Base-by-base conservation (phyloP, 2,329 filamentous ascomycete species). In the Sclerotinia spermophila region DNA sequence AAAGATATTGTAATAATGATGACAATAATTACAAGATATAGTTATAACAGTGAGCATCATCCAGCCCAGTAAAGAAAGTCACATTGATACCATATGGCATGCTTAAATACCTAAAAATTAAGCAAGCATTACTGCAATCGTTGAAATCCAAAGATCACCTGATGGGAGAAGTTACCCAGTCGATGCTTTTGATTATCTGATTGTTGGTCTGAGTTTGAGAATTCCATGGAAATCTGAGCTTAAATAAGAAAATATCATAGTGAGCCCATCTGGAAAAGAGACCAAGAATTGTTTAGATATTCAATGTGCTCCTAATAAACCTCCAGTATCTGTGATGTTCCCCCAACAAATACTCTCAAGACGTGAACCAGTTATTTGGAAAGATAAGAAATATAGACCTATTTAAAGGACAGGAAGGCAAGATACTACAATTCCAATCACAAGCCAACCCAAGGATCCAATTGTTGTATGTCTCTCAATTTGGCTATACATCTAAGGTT, bases 11-110 rank as follows among this genome's bases (percentile, higher is more conserved):
- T n/a, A n/a, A n/a, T 17, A 21, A 48, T 48, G 44, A 11, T 45
- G 11, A 45, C 24, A 21, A 45, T 48, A 0, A 24, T 21, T 2
- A 4, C 8, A 48, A 48, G 3, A 8, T 1, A 24, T 4, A 48
- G 3, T 1, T 11, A 24, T 4, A 10, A 24, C 21, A 11, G 1
- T 24, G 8, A 48, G 24, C 3, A 45, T 24, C 1, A 2, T 24
- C 1, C 8, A 2, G 19, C 21, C 11, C 44, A 1, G 0, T 10
- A 4, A 8, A 10, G 21, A 11, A 45, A 24, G 44, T 45, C 11
- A 8, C 8, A 21, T 19, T 24, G 44, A 1, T 24, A 24, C 21
- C 0, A 24, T 24, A 0, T 5, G 8, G 3, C 0, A 24, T 24
- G 24, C 19, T 24, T 2, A 2, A 45, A 45, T 8, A 45, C 24